These are phyloP conservation scores for Tuber brumale DNA, from an alignment of 495 filamentous ascomycete species.

Conservation along the genomic window DNA sequence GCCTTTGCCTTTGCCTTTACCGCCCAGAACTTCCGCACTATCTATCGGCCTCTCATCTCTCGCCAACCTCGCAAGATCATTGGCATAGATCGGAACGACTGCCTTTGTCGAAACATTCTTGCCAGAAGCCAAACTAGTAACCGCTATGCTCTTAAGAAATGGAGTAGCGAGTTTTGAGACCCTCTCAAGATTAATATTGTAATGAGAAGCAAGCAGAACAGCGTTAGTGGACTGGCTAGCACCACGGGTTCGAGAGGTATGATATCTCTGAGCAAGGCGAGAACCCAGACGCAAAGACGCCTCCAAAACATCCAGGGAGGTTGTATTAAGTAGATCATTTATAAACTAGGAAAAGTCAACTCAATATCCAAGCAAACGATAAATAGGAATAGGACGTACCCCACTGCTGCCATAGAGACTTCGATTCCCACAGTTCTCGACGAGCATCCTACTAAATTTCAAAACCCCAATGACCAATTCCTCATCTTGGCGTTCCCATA, in stretches of 20 bases:
- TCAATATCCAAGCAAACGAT: background rate
- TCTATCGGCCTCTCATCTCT: constrained; percentile 50
- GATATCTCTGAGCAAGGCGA: constrained; percentile 83
- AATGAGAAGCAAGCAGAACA: constrained; percentile 73
- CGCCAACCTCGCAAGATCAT: constrained; percentile 68
- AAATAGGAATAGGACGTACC: constrained; percentile 20
- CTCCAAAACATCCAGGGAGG: constrained; percentile 67
- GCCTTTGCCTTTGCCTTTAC: constrained; percentile 39
- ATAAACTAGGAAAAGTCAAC: constrained; percentile 52
- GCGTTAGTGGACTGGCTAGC: constrained; percentile 51
- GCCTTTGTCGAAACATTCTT: constrained; percentile 42
- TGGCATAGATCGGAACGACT: constrained; percentile 55
- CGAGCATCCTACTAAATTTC: constrained; percentile 73
- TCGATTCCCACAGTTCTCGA: constrained; percentile 94
- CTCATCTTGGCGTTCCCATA: constrained; percentile 42
- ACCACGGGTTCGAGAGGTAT: constrained; percentile 67
- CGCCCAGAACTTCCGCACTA: constrained; percentile 43
- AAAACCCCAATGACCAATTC: constrained; percentile 72
- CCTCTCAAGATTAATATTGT: constrained; percentile 87
- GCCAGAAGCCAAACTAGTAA: constrained; percentile 43
- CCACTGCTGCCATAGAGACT: constrained; percentile 90
- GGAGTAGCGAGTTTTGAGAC: constrained; percentile 75
- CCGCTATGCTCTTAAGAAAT: constrained; percentile 61
- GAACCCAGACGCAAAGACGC: constrained; percentile 67
- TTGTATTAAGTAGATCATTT: constrained; percentile 79